phyloP scores from a whole-genome alignment of 768 basidiomycete genomes.

The Infundibulicybe gibba region DNA sequence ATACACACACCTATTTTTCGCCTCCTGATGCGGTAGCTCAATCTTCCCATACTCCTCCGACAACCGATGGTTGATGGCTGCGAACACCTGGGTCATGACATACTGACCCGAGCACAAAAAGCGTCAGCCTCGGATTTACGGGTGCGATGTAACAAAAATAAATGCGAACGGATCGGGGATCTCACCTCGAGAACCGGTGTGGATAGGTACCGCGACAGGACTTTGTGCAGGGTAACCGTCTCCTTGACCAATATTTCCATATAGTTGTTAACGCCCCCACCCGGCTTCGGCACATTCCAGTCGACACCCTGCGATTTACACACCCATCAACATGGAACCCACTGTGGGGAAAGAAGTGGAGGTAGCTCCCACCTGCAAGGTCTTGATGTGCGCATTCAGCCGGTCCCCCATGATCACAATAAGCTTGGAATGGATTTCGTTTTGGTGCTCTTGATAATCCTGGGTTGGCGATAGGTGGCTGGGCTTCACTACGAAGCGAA shows the following conservation, averaged over 20 bases:
- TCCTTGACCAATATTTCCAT: conserved; percentile 94
- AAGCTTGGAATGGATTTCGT: conserved; percentile 96
- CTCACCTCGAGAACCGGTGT: conserved; percentile 79
- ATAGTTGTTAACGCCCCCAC: conserved; percentile 76
- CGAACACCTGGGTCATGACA: conserved; percentile 95
- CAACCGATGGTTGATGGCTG: conserved; percentile 87
- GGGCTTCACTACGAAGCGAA: background rate
- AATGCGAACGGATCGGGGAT: conserved; percentile 8
- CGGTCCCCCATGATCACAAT: conserved; percentile 99
- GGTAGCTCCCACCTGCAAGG: conserved; percentile 58
- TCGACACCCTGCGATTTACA: conserved; percentile 54
- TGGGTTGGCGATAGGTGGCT: conserved; percentile 21
- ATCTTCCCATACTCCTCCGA: conserved; percentile 83
- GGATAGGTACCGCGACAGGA: conserved; percentile 87
- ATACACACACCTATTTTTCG: conserved; percentile 80
- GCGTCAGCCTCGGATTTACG: conserved; percentile 3
- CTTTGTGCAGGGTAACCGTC: conserved; percentile 93
- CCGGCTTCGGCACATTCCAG: conserved; percentile 68
- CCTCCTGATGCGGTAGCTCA: conserved; percentile 78
- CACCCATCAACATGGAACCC: background rate
- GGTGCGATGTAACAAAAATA: conserved; percentile 8
- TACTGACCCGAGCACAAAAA: conserved; percentile 41
- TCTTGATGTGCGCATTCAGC: conserved; percentile 77
- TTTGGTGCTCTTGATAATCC: conserved; percentile 99
- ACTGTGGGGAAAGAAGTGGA: background rate